Evolutionary conservation across 2,329 filamentous ascomycete species (phyloP).

Genomic region (Trichoderma lentiforme): DNA sequence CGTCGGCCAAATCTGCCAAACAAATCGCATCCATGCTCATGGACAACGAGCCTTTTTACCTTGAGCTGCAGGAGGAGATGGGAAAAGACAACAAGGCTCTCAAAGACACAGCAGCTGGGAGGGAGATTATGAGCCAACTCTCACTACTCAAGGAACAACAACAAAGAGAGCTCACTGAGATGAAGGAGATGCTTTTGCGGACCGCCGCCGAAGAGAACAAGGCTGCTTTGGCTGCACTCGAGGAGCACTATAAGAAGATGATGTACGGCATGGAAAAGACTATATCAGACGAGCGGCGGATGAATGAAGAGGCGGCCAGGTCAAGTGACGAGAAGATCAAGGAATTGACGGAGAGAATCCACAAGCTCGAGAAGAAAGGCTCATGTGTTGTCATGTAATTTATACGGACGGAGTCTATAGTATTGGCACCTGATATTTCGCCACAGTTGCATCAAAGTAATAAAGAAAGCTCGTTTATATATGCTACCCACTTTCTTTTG

Average conservation of each 20-base stretch:
- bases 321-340: not conserved
- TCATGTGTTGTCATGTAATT: not conserved
- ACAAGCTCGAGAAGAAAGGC: not conserved
- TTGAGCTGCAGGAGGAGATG: conserved; percentile 17
- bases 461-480: no score
- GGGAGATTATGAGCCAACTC: conserved; percentile 12
- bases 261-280: not conserved
- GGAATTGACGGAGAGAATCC: not conserved
- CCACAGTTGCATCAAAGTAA: no score
- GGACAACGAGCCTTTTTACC: conserved; percentile 5
- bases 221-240: not conserved
- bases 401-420: not conserved
- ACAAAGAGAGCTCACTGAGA: conserved; percentile 9
- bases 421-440: no score
- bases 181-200: conserved; percentile 8
- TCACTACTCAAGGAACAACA: conserved; percentile 7
- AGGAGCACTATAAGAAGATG: conserved; percentile 3
- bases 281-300: not conserved
- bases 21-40: not conserved
- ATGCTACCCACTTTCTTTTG: no score
- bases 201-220: not conserved
- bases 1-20: not conserved
- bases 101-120: conserved; percentile 15
- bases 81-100: conserved; percentile 16
- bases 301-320: conserved; percentile 7